phyloP scores from a whole-genome alignment of 805 yeast genomes.

The Metschnikowia henanensis region DNA sequence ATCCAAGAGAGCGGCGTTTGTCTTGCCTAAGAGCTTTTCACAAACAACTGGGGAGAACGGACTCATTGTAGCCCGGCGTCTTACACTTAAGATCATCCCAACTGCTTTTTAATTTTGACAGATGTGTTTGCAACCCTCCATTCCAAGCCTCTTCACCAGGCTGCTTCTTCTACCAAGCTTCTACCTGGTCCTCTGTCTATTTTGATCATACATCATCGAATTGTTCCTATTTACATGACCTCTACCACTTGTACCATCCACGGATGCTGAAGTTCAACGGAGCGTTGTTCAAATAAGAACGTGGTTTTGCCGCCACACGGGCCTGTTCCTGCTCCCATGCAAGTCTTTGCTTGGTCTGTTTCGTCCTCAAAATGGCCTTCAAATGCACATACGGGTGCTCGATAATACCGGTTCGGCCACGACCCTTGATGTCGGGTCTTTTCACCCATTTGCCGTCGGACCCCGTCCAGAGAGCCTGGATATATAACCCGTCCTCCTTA shows the following conservation, averaged over 20 bases:
- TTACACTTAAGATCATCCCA: too few species aligned
- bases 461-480: conserved; percentile 88
- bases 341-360: conserved; percentile 60
- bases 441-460: conserved; percentile 76
- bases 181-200: not conserved
- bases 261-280: conserved; percentile 44
- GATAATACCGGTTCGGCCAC: conserved; percentile 85
- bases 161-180: too few species aligned
- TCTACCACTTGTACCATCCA: conserved; percentile 43
- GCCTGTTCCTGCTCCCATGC: conserved; percentile 57
- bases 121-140: too few species aligned
- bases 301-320: conserved; percentile 51
- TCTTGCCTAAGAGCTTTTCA: too few species aligned
- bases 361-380: conserved; percentile 70
- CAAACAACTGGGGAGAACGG: too few species aligned
- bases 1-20: too few species aligned
- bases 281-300: conserved; percentile 44
- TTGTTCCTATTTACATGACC: conserved; percentile 1
- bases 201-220: not conserved
- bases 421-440: conserved; percentile 79
- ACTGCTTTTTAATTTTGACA: too few species aligned
- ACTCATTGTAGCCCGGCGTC: too few species aligned
- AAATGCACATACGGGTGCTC: conserved; percentile 79
- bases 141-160: too few species aligned
- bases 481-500: conserved; percentile 60